phyloP scores from a whole-genome alignment of 306 rosid genomes.

The Gynostemma pentaphyllum region DNA sequence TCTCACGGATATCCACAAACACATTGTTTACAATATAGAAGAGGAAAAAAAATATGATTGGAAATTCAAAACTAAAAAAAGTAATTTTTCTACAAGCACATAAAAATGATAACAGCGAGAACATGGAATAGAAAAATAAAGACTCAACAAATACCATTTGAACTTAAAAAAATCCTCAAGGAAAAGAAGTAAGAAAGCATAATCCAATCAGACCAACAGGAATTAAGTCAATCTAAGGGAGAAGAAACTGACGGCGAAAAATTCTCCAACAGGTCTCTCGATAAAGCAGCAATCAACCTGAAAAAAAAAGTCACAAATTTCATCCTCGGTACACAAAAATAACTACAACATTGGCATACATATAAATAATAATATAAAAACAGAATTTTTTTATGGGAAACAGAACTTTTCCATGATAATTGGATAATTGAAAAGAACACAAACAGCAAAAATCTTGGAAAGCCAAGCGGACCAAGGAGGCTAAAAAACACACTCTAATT shows the following conservation, averaged over 20 bases:
- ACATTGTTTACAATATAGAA: not conserved
- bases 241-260: slow-evolving; percentile 68
- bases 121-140: not conserved
- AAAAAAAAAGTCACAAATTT: slow-evolving; percentile 17
- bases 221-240: slow-evolving; percentile 16
- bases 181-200: not conserved
- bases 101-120: not conserved
- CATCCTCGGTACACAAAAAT: slow-evolving; percentile 4
- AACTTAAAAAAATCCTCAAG: not conserved
- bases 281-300: slow-evolving; percentile 75
- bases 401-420: too few species aligned
- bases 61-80: not conserved
- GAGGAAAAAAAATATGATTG: not conserved
- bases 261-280: slow-evolving; percentile 73
- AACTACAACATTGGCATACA: not conserved
- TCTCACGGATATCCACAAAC: not conserved
- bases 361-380: too few species aligned
- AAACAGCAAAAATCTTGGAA: too few species aligned
- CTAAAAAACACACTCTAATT: too few species aligned
- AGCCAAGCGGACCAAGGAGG: too few species aligned
- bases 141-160: not conserved
- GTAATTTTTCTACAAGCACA: not conserved
- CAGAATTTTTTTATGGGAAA: too few species aligned
- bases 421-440: too few species aligned
- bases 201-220: slow-evolving; percentile 7